Conservation (phyloP, 2,329 filamentous ascomycete species). For the Pseudonectria buxi region DNA sequence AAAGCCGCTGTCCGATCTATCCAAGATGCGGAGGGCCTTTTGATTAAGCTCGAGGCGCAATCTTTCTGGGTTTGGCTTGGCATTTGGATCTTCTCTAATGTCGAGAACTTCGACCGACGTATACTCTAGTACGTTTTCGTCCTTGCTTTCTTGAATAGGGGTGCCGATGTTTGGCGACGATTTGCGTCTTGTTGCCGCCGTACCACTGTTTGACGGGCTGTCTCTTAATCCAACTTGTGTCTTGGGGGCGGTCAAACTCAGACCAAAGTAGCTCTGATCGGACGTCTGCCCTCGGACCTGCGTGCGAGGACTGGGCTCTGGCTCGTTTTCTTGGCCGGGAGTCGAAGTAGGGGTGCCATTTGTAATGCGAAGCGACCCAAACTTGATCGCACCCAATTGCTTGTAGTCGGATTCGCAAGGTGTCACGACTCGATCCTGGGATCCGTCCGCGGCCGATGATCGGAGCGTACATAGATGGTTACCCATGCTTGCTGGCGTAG, state of each 20-base stretch:
- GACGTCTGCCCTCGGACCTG: too few species aligned
- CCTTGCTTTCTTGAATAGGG: slow-evolving; percentile 9
- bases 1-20: slow-evolving; percentile 42
- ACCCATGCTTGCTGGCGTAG: slow-evolving; percentile 30
- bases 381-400: slow-evolving; percentile 55
- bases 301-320: slow-evolving; percentile 5
- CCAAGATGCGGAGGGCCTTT: slow-evolving; percentile 16
- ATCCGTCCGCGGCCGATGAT: slow-evolving; percentile 10
- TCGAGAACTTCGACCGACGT: slow-evolving; percentile 28
- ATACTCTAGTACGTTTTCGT: slow-evolving; percentile 40
- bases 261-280: slow-evolving; percentile 6
- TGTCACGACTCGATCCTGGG: slow-evolving; percentile 24
- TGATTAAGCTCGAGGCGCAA: slow-evolving; percentile 14
- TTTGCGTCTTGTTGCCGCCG: too few species aligned
- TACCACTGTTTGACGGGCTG: too few species aligned
- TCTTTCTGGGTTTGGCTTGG: slow-evolving; percentile 28
- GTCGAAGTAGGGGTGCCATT: slow-evolving; percentile 51
- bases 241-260: too few species aligned
- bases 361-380: slow-evolving; percentile 55
- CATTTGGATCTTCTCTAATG: slow-evolving; percentile 36
- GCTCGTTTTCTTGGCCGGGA: slow-evolving; percentile 21
- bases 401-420: slow-evolving; percentile 51
- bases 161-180: too few species aligned
- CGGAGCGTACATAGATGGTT: slow-evolving; percentile 30
- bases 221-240: too few species aligned